Evolutionary conservation across 208 protist genomes (phyloP), one percentile per base, ranked within the genome.

Genomic region (Leishmania mexicana): DNA sequence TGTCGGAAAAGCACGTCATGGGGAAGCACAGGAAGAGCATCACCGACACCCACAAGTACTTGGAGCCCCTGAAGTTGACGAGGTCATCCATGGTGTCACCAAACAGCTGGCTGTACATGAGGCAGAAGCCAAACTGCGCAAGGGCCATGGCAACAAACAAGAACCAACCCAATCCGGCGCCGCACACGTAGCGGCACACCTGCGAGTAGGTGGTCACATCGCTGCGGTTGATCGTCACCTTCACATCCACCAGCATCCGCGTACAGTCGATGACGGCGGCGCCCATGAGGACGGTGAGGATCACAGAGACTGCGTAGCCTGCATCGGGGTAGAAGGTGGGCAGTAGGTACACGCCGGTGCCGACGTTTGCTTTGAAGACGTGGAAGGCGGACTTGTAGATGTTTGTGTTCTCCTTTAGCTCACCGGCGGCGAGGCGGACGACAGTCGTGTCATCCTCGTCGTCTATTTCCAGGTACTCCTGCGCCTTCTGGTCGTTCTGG

Each of bases 291-390:
- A 91, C n/a, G 58, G 82, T 79, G 31, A 96, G 67, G 13, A 96
- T 81, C 15, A 83, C 58, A 11, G 83, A 81, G 42, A 93, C 68
- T 11, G 90, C 80, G 87, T 94, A 96, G 49, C 94, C 94, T 38
- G 91, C 70, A 68, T 97, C 89, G 45, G 87, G 76, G 87, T 97
- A 97, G 79, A 93, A 94, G 71, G 89, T 94, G 3, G 92, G 89
- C 7, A 97, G 87, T 57, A 95, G 78, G 82, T 96, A 97, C 42
- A 97, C 89, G 76, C 90, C 94, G 1, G 92, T 90, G 40, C 94
- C 94, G 53, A 97, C 94, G 86, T 97, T 97, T 31, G 91, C 94
- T 87, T 97, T 97, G 87, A 97, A 97, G 67, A 97, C 88, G 77
- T 97, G 94, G 73, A 96, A 95, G 45, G 90, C 90, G 47, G 90